Base-by-base conservation (phyloP, 306 rosid species). In the Cyamopsis tetragonoloba region DNA sequence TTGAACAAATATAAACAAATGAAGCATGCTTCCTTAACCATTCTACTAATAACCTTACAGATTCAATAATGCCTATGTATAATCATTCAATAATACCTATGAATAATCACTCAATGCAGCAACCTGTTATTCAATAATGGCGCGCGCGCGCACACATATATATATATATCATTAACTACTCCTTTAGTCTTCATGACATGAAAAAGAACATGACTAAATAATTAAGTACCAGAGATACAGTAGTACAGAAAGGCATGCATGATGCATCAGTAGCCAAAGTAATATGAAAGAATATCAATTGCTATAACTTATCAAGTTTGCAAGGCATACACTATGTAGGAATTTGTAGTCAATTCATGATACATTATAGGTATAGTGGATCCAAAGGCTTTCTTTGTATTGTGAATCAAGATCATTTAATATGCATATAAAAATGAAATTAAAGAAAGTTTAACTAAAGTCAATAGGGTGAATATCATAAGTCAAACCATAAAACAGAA, bases 141-240 rank as follows among this genome's bases (percentile, higher is more conserved):
- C n/a, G n/a, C n/a, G n/a, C n/a, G n/a, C n/a, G n/a, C n/a, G n/a
- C n/a, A n/a, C n/a, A n/a, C n/a, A n/a, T n/a, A n/a, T n/a, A n/a
- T n/a, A n/a, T n/a, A n/a, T n/a, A 82, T 60, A 63, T 87, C 96
- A 78, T 66, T 54, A 73, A 80, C 59, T 76, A 75, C 76, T 73
- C 87, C 93, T 79, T 87, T 86, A 66, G 82, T 86, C 96, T 92
- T 78, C 74, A 70, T 69, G 14, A 55, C 62, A 70, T 62, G 19
- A 63, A 31, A 62, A 66, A 63, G 43, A 62, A 75, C 37, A 54
- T 5, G 23, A 35, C 14, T 56, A 48, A 57, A 66, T 6, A 61
- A 75, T 28, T 46, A 75, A 67, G 64, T 19, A 63, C 66, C 12
- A 62, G 63, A 47, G 5, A 20, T 27, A 5, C 9, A n/a, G n/a